Conservation (phyloP, 2,329 filamentous ascomycete genomes). For the Xylariaceae sp. region DNA sequence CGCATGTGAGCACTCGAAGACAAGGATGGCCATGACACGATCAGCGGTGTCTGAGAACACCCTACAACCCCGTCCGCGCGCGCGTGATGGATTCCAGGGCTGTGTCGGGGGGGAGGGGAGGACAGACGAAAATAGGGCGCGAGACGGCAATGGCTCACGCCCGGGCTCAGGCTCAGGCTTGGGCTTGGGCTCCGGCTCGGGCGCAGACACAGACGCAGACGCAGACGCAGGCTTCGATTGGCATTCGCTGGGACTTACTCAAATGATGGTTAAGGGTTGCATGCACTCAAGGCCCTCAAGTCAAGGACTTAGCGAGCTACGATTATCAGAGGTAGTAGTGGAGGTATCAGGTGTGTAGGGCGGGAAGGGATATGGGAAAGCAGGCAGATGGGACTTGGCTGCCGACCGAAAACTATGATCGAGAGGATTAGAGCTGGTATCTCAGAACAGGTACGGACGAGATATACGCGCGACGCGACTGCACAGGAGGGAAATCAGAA, state of each 20-base stretch:
- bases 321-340: neutral
- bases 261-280: neutral
- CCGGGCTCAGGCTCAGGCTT: no score
- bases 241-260: slow-evolving; percentile 10
- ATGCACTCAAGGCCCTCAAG: neutral
- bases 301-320: slow-evolving; percentile 2
- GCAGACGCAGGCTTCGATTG: no score
- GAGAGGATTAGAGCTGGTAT: slow-evolving; percentile 13
- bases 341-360: neutral
- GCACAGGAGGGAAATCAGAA: neutral
- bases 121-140: neutral
- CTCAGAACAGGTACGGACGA: neutral
- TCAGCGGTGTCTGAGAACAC: slow-evolving; percentile 9
- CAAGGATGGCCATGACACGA: slow-evolving; percentile 17
- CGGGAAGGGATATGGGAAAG: neutral
- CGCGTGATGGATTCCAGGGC: neutral
- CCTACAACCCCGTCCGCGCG: slow-evolving; percentile 5
- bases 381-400: neutral
- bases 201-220: no score
- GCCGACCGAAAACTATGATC: slow-evolving; percentile 3
- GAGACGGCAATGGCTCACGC: neutral
- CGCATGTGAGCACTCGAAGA: slow-evolving; percentile 8
- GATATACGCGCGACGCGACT: slow-evolving; percentile 9
- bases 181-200: no score
- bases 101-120: neutral